Evolutionary conservation across 352 stramenopile species (phyloP).

Genomic region (Globisporangium apiculatum): DNA sequence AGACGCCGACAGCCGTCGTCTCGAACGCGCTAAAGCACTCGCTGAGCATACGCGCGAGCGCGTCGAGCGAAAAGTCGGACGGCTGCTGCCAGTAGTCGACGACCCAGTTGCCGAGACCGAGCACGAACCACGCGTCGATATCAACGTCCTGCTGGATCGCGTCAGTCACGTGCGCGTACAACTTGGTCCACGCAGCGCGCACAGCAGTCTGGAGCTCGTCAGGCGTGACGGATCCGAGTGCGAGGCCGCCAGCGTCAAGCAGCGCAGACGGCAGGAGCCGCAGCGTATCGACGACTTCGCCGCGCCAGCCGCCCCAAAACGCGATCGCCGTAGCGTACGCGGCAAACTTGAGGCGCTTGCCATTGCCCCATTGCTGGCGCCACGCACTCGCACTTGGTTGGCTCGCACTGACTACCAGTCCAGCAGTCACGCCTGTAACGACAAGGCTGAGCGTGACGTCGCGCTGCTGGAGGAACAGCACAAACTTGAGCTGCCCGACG

Average conservation of each 20-base stretch:
- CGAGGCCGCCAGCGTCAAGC: constrained; percentile 40
- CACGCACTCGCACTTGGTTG: constrained; percentile 20
- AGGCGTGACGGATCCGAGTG: constrained; percentile 1
- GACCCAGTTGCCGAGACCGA: constrained; percentile 60
- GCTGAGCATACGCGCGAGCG: constrained; percentile 51
- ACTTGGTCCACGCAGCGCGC: constrained; percentile 4
- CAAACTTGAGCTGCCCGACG: constrained; percentile 66
- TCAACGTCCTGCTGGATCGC: constrained; percentile 60
- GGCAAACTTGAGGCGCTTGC: constrained; percentile 58
- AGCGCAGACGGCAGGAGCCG: constrained; percentile 47
- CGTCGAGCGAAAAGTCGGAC: constrained; percentile 66
- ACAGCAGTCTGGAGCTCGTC: constrained; percentile 2
- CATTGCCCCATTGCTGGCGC: constrained; percentile 48
- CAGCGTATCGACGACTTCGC: constrained; percentile 38
- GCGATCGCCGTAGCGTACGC: constrained; percentile 44
- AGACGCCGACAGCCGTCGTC: constrained; percentile 35
- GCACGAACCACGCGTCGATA: constrained; percentile 62
- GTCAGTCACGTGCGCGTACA: constrained; percentile 9
- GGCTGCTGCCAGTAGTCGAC: constrained; percentile 80
- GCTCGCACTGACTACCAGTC: constrained; percentile 28
- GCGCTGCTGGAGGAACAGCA: constrained; percentile 65
- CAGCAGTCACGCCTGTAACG: constrained; percentile 27
- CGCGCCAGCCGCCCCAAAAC: constrained; percentile 55
- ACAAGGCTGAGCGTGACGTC: constrained; percentile 28
- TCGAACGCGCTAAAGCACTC: constrained; percentile 54